Conservation (phyloP, 768 basidiomycete genomes). For the Lactarius evosmus region DNA sequence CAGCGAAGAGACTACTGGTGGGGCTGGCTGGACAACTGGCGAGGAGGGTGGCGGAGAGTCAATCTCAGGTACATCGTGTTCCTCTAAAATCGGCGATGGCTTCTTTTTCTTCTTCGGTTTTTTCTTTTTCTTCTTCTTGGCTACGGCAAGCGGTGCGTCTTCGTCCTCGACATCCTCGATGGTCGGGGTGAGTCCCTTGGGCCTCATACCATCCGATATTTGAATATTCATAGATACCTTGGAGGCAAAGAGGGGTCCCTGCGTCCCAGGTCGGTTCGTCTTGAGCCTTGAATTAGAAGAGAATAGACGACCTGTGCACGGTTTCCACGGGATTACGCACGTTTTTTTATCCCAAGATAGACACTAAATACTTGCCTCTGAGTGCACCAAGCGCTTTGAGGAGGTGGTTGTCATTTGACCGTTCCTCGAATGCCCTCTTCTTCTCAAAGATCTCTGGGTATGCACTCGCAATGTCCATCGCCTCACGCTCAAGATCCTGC, state of each 20-base stretch:
- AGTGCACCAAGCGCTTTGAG: slow-evolving; percentile 71
- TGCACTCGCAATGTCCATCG: slow-evolving; percentile 65
- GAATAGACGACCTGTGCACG: slow-evolving; percentile 59
- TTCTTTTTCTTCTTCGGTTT: slow-evolving; percentile 70
- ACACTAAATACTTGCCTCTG: slow-evolving; percentile 47
- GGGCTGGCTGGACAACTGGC: slow-evolving; percentile 15
- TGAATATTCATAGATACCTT: neutral
- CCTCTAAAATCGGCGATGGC: slow-evolving; percentile 32
- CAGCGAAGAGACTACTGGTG: slow-evolving; percentile 1
- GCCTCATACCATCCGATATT: neutral
- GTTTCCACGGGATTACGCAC: neutral
- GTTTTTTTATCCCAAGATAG: neutral
- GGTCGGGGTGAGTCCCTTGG: slow-evolving; percentile 46
- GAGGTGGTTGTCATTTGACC: slow-evolving; percentile 71
- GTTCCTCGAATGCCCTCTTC: slow-evolving; percentile 42
- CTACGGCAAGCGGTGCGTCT: slow-evolving; percentile 41
- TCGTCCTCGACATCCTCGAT: slow-evolving; percentile 76
- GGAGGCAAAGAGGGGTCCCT: neutral
- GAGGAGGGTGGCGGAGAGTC: slow-evolving; percentile 29
- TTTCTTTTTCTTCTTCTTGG: slow-evolving; percentile 71
- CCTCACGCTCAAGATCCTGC: slow-evolving; percentile 59
- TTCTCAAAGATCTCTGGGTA: slow-evolving; percentile 57
- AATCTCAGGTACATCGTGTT: slow-evolving; percentile 25
- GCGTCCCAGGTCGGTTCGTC: slow-evolving; percentile 16
- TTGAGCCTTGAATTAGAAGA: slow-evolving; percentile 29